These are phyloP conservation scores for Solanum pinnatisectum DNA, from an alignment of 257 asterid species.

Conservation along the genomic window DNA sequence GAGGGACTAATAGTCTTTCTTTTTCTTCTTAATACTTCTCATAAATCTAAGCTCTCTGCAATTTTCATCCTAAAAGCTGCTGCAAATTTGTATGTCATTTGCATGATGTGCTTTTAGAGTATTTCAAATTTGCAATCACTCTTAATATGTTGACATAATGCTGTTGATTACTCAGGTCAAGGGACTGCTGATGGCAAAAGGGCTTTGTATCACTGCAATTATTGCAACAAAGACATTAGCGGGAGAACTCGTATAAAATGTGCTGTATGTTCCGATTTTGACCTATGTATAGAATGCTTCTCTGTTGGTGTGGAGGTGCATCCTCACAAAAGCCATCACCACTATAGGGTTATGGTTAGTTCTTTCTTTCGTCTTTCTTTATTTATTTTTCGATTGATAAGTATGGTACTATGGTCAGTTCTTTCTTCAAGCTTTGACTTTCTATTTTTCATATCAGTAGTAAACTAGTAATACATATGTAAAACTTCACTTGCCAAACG, in stretches of 20 bases:
- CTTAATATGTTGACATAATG: neutral
- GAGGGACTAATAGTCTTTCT: neutral
- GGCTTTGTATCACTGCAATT: constrained; percentile 77
- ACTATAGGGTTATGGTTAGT: constrained; percentile 79
- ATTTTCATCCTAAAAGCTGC: neutral
- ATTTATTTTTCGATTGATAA: neutral
- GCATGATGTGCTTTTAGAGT: neutral
- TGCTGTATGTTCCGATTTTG: constrained; percentile 78
- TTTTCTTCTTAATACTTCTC: neutral
- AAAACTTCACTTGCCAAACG: neutral
- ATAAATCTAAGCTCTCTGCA: neutral
- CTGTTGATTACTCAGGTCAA: constrained; percentile 43
- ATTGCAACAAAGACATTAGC: constrained; percentile 71
- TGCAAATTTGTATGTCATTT: neutral
- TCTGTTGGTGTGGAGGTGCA: constrained; percentile 85
- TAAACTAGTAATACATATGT: neutral
- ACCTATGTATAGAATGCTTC: constrained; percentile 81
- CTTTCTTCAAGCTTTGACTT: neutral
- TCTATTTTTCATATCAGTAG: neutral
- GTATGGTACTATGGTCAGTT: neutral
- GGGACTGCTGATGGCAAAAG: constrained; percentile 63
- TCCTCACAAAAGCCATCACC: constrained; percentile 74
- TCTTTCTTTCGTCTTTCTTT: neutral
- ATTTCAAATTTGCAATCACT: neutral
- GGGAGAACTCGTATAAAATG: constrained; percentile 80